A percentile compares a stretch with the other conserved stretches of the same genome.
phyloP scores from a whole-genome alignment of 495 filamentous ascomycete species.

The Neurospora sp. region DNA sequence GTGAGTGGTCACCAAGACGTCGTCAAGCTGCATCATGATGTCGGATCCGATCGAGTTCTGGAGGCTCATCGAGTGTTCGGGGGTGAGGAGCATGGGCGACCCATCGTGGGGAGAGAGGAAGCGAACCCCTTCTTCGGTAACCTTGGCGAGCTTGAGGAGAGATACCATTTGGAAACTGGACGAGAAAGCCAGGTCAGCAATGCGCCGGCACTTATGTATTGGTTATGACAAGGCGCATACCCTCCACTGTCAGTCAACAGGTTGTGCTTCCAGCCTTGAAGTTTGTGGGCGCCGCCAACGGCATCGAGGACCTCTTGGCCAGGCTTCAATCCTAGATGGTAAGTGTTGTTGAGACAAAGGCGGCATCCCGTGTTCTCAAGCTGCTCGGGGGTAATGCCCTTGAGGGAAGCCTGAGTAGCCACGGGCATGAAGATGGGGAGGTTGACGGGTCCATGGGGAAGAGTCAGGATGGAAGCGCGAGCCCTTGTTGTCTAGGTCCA shows the following conservation, averaged over 20 bases:
- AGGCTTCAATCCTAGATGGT: constrained; percentile 90
- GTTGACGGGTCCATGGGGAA: constrained; percentile 85
- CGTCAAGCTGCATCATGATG: constrained; percentile 99
- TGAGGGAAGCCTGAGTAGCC: constrained; percentile 92
- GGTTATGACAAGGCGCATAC: constrained; percentile 41
- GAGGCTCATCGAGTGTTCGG: constrained; percentile 91
- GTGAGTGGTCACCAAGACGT: constrained; percentile 91
- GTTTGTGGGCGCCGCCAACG: constrained; percentile 82
- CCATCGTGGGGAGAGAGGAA: constrained; percentile 94
- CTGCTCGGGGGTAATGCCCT: constrained; percentile 88
- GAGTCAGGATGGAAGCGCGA: constrained; percentile 75
- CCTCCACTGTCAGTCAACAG: constrained; percentile 95
- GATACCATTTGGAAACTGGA: constrained; percentile 96
- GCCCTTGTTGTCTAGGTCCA: constrained; percentile 79
- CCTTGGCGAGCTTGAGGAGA: constrained; percentile 80
- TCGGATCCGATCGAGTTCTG: constrained; percentile 97
- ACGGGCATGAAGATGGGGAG: constrained; percentile 97
- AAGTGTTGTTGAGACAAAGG: constrained; percentile 93
- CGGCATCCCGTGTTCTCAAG: constrained; percentile 79
- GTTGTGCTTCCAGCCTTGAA: constrained; percentile 94
- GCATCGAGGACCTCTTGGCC: constrained; percentile 79
- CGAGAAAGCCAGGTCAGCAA: constrained; percentile 2
- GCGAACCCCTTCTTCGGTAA: constrained; percentile 91
- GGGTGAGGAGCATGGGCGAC: constrained; percentile 92
- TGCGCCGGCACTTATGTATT: not conserved